Evolutionary conservation across 2,329 filamentous ascomycete genomes (phyloP).

Genomic region (Colletotrichum melonis): DNA sequence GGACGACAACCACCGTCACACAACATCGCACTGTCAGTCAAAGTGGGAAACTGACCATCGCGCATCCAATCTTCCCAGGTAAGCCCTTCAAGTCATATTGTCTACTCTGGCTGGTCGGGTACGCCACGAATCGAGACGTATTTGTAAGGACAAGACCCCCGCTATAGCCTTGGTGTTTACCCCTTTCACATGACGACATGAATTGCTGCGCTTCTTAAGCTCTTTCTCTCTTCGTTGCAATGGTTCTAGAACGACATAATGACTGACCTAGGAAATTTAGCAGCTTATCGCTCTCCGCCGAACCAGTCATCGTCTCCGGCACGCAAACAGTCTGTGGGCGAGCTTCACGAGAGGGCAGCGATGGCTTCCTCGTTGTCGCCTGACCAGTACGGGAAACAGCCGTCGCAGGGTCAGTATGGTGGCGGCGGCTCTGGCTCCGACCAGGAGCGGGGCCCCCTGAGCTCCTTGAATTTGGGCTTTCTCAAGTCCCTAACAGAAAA

Average conservation of each 20-base stretch:
- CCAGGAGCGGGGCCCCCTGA: conserved; percentile 52
- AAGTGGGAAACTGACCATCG: conserved; percentile 23
- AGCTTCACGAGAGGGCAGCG: conserved; percentile 46
- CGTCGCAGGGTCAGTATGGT: conserved; percentile 41
- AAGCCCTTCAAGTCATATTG: conserved; percentile 9
- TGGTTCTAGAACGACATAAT: conserved; percentile 33
- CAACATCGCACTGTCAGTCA: conserved; percentile 27
- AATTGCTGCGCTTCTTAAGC: conserved; percentile 1
- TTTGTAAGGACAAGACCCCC: conserved; percentile 18
- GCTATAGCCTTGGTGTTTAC: background rate
- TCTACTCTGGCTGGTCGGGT: background rate
- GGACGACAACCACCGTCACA: conserved; percentile 15
- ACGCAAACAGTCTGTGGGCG: conserved; percentile 44
- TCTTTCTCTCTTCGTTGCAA: background rate
- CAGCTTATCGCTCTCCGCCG: conserved; percentile 50
- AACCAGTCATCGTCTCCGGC: conserved; percentile 46
- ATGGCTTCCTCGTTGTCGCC: conserved; percentile 63
- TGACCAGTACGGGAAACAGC: conserved; percentile 43
- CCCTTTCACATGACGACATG: conserved; percentile 12
- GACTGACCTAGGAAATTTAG: conserved; percentile 50
- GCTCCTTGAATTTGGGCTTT: conserved; percentile 67
- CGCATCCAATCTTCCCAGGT: conserved; percentile 26
- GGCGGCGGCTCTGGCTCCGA: conserved; percentile 30
- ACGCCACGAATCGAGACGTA: conserved; percentile 8
- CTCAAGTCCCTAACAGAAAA: conserved; percentile 78